Percentiles rank a stretch among this genome's conserved stretches.
Evolutionary conservation across 495 filamentous ascomycete species (phyloP).

Genomic region (Hyaloscypha bicolor): DNA sequence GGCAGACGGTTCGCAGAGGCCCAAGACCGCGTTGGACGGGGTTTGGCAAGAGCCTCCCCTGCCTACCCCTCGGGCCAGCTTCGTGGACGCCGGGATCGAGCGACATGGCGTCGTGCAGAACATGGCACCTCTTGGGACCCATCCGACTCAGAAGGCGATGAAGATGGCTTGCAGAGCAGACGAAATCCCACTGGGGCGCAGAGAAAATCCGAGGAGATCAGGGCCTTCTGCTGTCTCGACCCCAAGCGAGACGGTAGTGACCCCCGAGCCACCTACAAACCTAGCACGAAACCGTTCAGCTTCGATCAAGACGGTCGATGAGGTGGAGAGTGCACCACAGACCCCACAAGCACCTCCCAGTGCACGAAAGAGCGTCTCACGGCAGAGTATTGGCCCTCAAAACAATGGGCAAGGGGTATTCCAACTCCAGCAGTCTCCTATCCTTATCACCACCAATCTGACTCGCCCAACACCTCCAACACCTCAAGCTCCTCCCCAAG

Average conservation of each 20-base stretch:
- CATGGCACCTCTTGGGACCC: constrained; percentile 69
- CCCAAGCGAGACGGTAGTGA: constrained; percentile 21
- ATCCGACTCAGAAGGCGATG: constrained; percentile 48
- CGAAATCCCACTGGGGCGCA: background rate
- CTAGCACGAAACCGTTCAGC: background rate
- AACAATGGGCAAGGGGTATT: constrained; percentile 25
- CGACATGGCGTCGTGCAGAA: constrained; percentile 66
- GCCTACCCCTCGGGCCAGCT: constrained; percentile 66
- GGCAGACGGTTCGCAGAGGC: constrained; percentile 32
- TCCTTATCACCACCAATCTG: background rate
- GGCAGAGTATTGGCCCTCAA: constrained; percentile 9
- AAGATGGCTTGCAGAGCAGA: constrained; percentile 21
- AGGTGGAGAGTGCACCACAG: background rate
- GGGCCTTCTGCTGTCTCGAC: constrained; percentile 23
- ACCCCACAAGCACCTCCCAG: constrained; percentile 19
- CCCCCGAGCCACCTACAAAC: constrained; percentile 25
- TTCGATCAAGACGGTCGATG: background rate
- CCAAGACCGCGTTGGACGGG: constrained; percentile 59
- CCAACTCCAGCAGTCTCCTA: constrained; percentile 18
- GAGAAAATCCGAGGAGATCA: constrained; percentile 7
- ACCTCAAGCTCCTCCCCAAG: background rate
- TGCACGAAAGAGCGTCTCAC: constrained; percentile 15
- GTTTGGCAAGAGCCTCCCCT: constrained; percentile 61
- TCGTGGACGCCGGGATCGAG: constrained; percentile 64
- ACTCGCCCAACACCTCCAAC: background rate